Conservation (phyloP, 78 protist genomes). For the Dictyostelium discoideum region dicty_2.7 NC_007089.4:3459001-3459500, state of each 20-base stretch:
- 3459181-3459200: conserved; percentile 80
- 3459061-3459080: conserved; percentile 60
- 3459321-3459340: conserved; percentile 85
- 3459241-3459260: conserved; percentile 81
- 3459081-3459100: conserved; percentile 84
- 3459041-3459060: conserved; percentile 50
- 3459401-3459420: conserved; percentile 81
- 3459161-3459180: conserved; percentile 88
- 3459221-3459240: conserved; percentile 80
- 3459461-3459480: conserved; percentile 30
- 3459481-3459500: not conserved
- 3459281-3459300: conserved; percentile 77
- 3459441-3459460: conserved; percentile 75
- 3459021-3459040: conserved; percentile 53
- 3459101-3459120: conserved; percentile 75
- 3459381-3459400: conserved; percentile 89
- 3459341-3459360: conserved; percentile 89
- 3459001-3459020: conserved; percentile 21
- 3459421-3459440: conserved; percentile 71
- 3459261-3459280: conserved; percentile 92
- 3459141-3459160: conserved; percentile 89
- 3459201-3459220: conserved; percentile 73
- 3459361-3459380: conserved; percentile 84
- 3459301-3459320: conserved; percentile 82
- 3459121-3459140: conserved; percentile 34